Base-by-base conservation (phyloP, 768 basidiomycete genomes). In the Russula vinacea region DNA sequence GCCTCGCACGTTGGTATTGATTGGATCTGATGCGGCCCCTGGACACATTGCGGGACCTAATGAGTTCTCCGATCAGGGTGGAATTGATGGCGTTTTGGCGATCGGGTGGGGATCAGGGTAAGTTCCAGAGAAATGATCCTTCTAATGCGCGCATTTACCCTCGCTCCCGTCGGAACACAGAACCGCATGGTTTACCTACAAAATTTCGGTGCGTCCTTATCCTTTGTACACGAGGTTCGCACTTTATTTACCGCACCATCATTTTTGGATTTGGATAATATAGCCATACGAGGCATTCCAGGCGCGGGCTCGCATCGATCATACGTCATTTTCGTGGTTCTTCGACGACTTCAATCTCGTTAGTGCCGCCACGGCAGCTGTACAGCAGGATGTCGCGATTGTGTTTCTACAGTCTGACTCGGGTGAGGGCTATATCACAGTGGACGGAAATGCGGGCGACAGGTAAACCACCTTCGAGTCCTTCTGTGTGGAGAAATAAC, bases 51-150 rank as follows among this genome's bases (percentile, higher is more conserved):
- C 70, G 9, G 83, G 84, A 4, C 81, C 83, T 1, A 85, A 85
- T 70, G 79, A 75, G 7, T 83, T 74, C 64, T 42, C 67, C 3
- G 82, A 82, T 62, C 76, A 74, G 22, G 74, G 73, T 39, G 75
- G 77, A 33, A 72, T 72, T 45, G 75, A 78, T 56, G 92, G 92
- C 11, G 80, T 89, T 19, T 79, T 97, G 24, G 92, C 92, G 9
- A 88, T 94, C 87, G 93, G 93, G 16, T 97, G 94, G 94, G 94
- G 92, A 42, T 89, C 87, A 56, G 92, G 92, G 75, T 67, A 8
- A 44, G 66, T 44, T 10, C 6, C 24, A 50, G 14, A 49, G 6
- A 9, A n/a, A 19, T 6, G 22, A 7, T 24, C 0, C 2, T 4
- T 35, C n/a, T n/a, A 9, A 3, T 26, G 22, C 17, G 10, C 10